Base-by-base conservation (phyloP, 129 eudicot genomes). In the Pulicaria dysenterica region DNA sequence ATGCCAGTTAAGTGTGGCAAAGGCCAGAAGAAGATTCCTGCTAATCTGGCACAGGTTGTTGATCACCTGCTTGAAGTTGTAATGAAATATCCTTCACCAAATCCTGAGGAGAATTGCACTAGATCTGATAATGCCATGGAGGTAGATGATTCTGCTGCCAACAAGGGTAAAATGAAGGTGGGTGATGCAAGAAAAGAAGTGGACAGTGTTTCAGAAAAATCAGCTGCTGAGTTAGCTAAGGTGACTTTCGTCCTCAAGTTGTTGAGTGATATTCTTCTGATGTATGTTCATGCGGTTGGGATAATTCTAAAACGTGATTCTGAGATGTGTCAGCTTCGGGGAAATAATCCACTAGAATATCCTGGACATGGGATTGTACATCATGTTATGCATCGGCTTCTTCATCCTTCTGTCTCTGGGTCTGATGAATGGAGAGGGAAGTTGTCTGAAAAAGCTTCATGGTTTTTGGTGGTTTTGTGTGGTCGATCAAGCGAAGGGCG, bases 401-500 rank as follows among this genome's bases (percentile, higher is more conserved):
- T 94, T 75, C 89, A 96, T 53, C 85, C 87, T 42, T 67, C 89
- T 39, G 34, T 57, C 0, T 81, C 88, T 70, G 96, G 87, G 53
- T 80, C 86, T 34, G 92, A 86, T 81, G 99, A 84, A 72, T 88
- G 96, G 94, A 84, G 88, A 76, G 87, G 75, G 34, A 94, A 94
- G 72, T 90, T 94, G 64, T 90, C 95, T 61, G 97, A 94, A 73
- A 94, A 94, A 72, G 98, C 97, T 84, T 88, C 96, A 39, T 94
- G 90, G 96, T 94, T 90, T 78, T 78, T 94, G 83, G 97, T 90
- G 80, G 97, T 94, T 69, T 79, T 94, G 80, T 87, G 97, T 71
- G 96, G 98, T 45, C 92, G 98, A 17, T 94, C 98, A 65, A 82
- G 93, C 64, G 98, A 94, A 83, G 98, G 98, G 70, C 95, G 97